Evolutionary conservation across 768 basidiomycete species (phyloP).

Genomic region (Mycena capillaripes): DNA sequence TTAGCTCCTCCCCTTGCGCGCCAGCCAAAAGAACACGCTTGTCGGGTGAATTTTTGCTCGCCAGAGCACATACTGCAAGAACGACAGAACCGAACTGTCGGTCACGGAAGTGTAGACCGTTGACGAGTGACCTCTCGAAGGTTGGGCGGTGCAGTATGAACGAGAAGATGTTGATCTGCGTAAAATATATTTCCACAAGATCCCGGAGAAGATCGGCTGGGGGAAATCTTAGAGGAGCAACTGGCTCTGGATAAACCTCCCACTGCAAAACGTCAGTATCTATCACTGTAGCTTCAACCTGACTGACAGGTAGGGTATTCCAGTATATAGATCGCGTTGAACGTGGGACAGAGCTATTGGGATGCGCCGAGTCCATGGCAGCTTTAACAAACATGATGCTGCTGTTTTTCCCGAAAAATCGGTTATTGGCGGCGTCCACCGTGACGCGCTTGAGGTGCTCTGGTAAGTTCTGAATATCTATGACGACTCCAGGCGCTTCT

Average conservation of each 20-base stretch:
- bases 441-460: constrained; percentile 23
- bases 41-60: constrained; percentile 58
- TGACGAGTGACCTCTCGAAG: constrained; percentile 56
- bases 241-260: constrained; percentile 15
- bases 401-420: constrained; percentile 32
- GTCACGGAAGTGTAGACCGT: constrained; percentile 55
- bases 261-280: constrained; percentile 24
- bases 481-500: constrained; percentile 4
- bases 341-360: background rate
- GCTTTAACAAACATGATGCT: constrained; percentile 10
- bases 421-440: constrained; percentile 1
- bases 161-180: constrained; percentile 49
- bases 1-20: constrained; percentile 39
- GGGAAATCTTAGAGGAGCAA: background rate
- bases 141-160: constrained; percentile 67
- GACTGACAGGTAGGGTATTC: constrained; percentile 20
- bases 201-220: constrained; percentile 47
- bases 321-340: constrained; percentile 20
- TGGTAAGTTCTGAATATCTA: constrained; percentile 25
- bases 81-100: constrained; percentile 58
- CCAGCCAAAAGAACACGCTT: constrained; percentile 50
- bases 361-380: background rate
- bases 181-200: constrained; percentile 68
- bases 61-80: constrained; percentile 67
- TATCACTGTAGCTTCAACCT: too few relatives aligned